Evolutionary conservation across 176 grass and related monocot species (phyloP).

Genomic region (Secale cereale): DNA sequence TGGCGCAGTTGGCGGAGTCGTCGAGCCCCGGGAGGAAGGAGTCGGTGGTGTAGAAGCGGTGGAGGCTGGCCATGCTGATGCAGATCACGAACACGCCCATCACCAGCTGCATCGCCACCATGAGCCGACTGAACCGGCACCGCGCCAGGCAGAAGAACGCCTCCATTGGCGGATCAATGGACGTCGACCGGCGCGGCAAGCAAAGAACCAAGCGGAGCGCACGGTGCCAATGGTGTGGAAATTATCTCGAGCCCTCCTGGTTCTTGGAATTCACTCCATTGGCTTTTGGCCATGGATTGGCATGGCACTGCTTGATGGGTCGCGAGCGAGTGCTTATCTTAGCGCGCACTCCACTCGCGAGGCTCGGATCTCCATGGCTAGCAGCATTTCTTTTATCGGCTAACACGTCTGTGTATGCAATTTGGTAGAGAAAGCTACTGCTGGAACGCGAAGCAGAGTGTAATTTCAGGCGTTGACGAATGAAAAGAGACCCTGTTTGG

Average conservation of each 20-base stretch:
- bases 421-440: neutral
- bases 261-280: neutral
- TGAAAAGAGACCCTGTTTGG: neutral
- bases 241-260: neutral
- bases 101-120: constrained; percentile 64
- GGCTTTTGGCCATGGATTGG: neutral
- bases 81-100: constrained; percentile 64
- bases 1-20: constrained; percentile 22
- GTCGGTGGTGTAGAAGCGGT: constrained; percentile 56
- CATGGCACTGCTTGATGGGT: neutral
- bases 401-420: neutral
- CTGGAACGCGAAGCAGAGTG: neutral
- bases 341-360: constrained; percentile 1
- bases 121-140: constrained; percentile 51
- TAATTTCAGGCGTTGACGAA: constrained; percentile 21
- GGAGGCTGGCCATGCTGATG: constrained; percentile 81
- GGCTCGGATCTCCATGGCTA: constrained; percentile 34
- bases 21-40: constrained; percentile 32
- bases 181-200: neutral
- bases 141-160: constrained; percentile 35
- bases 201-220: neutral
- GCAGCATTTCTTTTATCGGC: constrained; percentile 4
- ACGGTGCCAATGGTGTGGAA: neutral
- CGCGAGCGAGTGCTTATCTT: neutral
- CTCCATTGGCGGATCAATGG: constrained; percentile 26